Evolutionary conservation across 257 asterid species (phyloP), one percentile per base, ranked within the genome.

Genomic region (Prunella vulgaris): DNA sequence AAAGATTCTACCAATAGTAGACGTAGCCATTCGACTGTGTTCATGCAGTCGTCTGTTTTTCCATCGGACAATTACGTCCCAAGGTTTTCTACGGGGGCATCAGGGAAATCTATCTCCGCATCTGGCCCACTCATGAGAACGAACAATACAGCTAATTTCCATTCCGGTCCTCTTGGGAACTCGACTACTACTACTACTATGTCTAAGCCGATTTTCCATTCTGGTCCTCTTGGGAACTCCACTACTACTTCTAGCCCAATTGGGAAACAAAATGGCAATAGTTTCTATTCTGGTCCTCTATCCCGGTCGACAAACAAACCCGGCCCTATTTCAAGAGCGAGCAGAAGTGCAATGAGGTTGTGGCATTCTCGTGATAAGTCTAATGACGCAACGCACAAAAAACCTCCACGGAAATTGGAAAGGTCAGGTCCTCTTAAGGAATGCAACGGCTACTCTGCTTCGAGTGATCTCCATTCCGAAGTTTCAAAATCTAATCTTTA

Each of bases 31-130:
- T 82, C 96, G 1, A 83, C 86, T 14, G 87, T 79, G 52, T 87
- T 84, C 75, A 76, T 78, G 80, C 95, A 87, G 27, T 92, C 97
- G 0, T 83, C 94, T 0, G 95, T 92, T 75, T 88, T 84, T 68
- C 97, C 95, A 2, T 80, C 96, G 0, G 97, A 92, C 73, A 85
- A 76, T 73, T 81, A 70, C 38, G 62, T 76, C 59, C 79, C 85
- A 64, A 83, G 92, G 67, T 82, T 81, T 73, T 81, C 89, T 9
- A 77, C 87, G 0, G 87, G 83, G 18, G 68, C 80, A 1, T 68
- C 83, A 7, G 82, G 82, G 40, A 83, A 76, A 61, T n/a, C 65
- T n/a, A 80, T 82, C 30, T 78, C 88, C 14, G 73, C 66, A 4
- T 89, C 98, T 1, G 95, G 98, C 51, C 96, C 95, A 12, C 80